phyloP scores from a whole-genome alignment of 352 stramenopile species.

The Phytophthora pistaciae region DNA sequence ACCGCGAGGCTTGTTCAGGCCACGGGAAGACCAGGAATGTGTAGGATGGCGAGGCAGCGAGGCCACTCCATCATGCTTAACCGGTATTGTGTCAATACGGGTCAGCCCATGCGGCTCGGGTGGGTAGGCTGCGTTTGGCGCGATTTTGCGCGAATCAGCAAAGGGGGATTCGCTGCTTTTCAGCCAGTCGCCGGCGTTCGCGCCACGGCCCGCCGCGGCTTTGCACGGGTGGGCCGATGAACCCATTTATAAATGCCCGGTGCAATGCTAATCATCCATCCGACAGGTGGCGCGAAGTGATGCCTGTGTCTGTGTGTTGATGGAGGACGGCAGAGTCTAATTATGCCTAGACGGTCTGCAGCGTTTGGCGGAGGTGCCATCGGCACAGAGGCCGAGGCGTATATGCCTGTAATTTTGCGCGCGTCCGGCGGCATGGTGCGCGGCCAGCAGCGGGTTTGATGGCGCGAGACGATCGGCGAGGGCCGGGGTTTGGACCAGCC shows the following conservation, averaged over 20 bases:
- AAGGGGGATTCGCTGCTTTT: background rate
- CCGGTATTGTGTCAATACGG: conserved; percentile 34
- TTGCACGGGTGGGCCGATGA: conserved; percentile 27
- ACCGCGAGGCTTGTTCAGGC: conserved; percentile 38
- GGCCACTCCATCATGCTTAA: conserved; percentile 31
- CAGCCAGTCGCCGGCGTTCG: conserved; percentile 15
- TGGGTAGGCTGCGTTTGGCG: background rate
- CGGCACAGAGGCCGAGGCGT: conserved; percentile 1
- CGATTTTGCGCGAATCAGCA: conserved; percentile 12
- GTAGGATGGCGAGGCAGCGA: conserved; percentile 23
- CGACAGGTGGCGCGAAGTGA: conserved; percentile 18
- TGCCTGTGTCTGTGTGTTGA: too few species aligned
- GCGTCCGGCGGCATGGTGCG: conserved; percentile 20
- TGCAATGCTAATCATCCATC: conserved; percentile 8
- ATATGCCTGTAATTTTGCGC: background rate
- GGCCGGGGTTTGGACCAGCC: background rate
- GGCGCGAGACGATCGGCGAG: background rate
- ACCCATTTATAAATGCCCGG: conserved; percentile 37
- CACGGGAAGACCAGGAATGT: conserved; percentile 51
- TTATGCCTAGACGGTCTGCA: background rate
- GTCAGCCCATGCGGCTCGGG: background rate
- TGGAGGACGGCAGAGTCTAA: background rate
- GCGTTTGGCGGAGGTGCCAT: background rate
- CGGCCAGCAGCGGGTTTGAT: conserved; percentile 16
- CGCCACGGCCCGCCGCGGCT: background rate